A percentile compares a stretch with the other conserved stretches of the same genome.
Conservation (phyloP, 2,329 filamentous ascomycete species). For the Xylariaceae sp. region DNA sequence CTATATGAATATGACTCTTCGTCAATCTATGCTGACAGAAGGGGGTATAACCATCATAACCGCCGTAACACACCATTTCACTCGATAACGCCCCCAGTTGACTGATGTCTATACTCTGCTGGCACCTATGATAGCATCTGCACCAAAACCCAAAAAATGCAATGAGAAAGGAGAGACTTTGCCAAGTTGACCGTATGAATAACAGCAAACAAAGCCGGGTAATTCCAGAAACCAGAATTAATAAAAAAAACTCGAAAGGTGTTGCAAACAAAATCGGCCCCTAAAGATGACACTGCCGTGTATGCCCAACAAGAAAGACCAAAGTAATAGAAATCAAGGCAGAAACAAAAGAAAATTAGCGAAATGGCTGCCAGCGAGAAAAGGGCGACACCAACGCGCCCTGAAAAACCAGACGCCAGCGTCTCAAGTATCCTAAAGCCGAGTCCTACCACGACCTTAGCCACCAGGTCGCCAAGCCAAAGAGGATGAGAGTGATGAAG, state of each 20-base stretch:
- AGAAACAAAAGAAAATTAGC: neutral
- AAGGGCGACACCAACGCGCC: neutral
- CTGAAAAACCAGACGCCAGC: neutral
- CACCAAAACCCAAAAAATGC: neutral
- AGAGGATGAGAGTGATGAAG: conserved; percentile 39
- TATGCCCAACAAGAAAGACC: neutral
- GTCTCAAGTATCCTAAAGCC: conserved; percentile 2
- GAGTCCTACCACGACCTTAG: conserved; percentile 26
- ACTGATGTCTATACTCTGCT: neutral
- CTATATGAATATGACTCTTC: neutral
- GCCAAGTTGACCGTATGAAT: neutral
- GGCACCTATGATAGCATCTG: neutral
- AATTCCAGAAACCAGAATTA: neutral
- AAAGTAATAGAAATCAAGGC: neutral
- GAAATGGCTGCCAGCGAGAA: neutral
- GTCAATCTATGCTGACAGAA: neutral
- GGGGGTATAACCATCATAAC: neutral
- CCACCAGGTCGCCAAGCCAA: conserved; percentile 45
- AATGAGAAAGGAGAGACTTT: neutral
- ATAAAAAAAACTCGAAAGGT: neutral
- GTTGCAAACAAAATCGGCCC: neutral
- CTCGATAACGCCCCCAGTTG: neutral
- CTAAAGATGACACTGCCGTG: neutral
- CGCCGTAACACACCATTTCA: neutral
- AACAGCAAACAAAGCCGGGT: neutral